These are phyloP conservation scores for Capsicum baccatum DNA, from an alignment of 257 asterid genomes.

Conservation along the genomic window DNA sequence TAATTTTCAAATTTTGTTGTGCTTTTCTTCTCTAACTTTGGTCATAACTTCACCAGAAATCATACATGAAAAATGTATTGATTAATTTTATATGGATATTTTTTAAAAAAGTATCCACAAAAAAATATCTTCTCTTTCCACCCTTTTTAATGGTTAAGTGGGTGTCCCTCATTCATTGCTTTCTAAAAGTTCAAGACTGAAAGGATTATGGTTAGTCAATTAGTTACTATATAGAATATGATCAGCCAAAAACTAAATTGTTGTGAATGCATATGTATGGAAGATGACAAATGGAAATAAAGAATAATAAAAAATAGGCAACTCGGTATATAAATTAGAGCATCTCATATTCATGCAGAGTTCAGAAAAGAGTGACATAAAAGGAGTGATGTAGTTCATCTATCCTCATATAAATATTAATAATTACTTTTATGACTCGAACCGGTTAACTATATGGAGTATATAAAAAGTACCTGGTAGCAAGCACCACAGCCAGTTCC, in stretches of 20 bases:
- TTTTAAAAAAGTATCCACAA: neutral
- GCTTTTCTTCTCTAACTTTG: neutral
- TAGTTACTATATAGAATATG: neutral
- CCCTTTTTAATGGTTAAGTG: neutral
- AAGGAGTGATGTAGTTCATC: no score
- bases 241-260: neutral
- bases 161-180: constrained; percentile 28
- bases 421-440: no score
- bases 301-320: no score
- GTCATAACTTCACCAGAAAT: neutral
- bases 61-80: neutral
- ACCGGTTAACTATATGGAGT: no score
- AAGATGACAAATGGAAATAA: no score
- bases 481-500: constrained; percentile 93
- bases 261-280: no score
- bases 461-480: constrained; percentile 54
- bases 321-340: no score
- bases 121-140: neutral
- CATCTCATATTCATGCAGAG: no score
- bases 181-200: neutral
- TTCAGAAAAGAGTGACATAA: no score
- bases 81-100: neutral
- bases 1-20: neutral
- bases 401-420: no score
- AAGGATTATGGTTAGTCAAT: neutral